phyloP scores from a whole-genome alignment of 2,329 filamentous ascomycete genomes.

The Chaetomiaceae sp. region DNA sequence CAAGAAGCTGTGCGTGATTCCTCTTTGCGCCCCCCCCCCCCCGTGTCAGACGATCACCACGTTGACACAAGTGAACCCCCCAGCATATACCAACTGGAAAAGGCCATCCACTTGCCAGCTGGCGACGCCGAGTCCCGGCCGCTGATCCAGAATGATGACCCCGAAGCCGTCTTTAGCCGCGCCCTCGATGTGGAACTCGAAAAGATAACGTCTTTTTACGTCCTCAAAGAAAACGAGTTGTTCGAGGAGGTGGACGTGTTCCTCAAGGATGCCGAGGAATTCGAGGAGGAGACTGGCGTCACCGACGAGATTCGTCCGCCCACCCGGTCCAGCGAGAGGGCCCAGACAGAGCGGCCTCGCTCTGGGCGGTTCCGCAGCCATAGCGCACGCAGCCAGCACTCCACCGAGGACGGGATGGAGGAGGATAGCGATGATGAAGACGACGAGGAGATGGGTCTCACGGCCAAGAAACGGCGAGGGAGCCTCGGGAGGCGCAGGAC shows the following conservation, averaged over 20 bases:
- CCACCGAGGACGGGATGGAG: constrained; percentile 55
- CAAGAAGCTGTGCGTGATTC: constrained; percentile 77
- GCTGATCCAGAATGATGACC: constrained; percentile 68
- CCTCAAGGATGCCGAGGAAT: constrained; percentile 67
- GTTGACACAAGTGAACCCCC: too few species aligned
- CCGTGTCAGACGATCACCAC: too few species aligned
- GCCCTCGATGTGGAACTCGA: constrained; percentile 86
- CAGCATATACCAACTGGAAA: constrained; percentile 94
- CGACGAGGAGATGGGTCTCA: constrained; percentile 54
- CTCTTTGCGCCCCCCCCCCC: background rate
- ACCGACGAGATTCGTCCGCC: constrained; percentile 33
- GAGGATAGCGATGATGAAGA: constrained; percentile 60
- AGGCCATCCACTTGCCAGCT: constrained; percentile 63
- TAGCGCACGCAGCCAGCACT: constrained; percentile 42
- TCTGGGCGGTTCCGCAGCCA: constrained; percentile 24
- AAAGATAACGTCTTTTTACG: constrained; percentile 89
- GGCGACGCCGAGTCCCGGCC: constrained; percentile 80
- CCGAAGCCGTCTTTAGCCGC: constrained; percentile 75
- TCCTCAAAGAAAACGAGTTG: constrained; percentile 83
- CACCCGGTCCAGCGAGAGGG: constrained; percentile 24
- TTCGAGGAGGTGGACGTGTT: constrained; percentile 74
- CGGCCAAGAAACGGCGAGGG: constrained; percentile 37
- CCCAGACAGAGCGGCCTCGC: background rate
- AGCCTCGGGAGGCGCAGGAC: constrained; percentile 37
- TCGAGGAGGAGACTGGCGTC: constrained; percentile 43